Percentiles rank a stretch among this genome's conserved stretches.
These are phyloP conservation scores for Paramyrothecium sp. DNA, from an alignment of 2,329 filamentous ascomycete species.

Conservation along the genomic window DNA sequence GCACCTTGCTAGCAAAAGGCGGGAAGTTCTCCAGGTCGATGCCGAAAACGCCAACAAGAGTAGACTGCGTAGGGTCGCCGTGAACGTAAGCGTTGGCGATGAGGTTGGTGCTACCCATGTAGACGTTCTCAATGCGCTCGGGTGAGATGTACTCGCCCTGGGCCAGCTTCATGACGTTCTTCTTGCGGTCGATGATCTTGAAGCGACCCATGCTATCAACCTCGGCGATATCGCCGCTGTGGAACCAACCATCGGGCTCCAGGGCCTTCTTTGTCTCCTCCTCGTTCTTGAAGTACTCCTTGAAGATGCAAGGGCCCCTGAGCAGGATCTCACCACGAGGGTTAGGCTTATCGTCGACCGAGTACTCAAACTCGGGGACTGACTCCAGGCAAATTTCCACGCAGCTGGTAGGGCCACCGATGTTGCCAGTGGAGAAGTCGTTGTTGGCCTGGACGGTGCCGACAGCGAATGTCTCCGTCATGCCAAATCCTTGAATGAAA, in stretches of 20 bases:
- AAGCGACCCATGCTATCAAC: conserved; percentile 85
- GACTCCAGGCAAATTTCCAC: conserved; percentile 80
- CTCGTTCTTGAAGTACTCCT: conserved; percentile 85
- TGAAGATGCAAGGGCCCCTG: conserved; percentile 77
- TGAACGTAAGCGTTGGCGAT: conserved; percentile 85
- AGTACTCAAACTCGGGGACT: conserved; percentile 93
- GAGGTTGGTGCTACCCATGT: conserved; percentile 76
- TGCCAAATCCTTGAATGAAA: conserved; percentile 85
- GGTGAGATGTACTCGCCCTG: conserved; percentile 98
- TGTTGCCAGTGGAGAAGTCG: conserved; percentile 78
- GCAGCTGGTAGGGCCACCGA: conserved; percentile 67
- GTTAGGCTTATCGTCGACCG: conserved; percentile 80
- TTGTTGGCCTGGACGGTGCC: conserved; percentile 65
- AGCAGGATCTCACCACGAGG: conserved; percentile 89
- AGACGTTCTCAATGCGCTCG: conserved; percentile 95
- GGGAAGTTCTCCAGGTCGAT: conserved; percentile 84
- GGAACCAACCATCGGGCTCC: conserved; percentile 93
- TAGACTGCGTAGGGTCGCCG: conserved; percentile 80
- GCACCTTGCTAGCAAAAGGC: conserved; percentile 72
- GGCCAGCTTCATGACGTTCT: conserved; percentile 98
- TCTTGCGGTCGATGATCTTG: conserved; percentile 92
- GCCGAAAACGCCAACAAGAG: conserved; percentile 83
- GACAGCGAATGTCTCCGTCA: conserved; percentile 90
- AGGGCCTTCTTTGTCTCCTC: conserved; percentile 83
- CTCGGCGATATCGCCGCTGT: conserved; percentile 86